Conservation (phyloP, 2,329 filamentous ascomycete genomes). For the Neopestalotiopsis rosae region DNA sequence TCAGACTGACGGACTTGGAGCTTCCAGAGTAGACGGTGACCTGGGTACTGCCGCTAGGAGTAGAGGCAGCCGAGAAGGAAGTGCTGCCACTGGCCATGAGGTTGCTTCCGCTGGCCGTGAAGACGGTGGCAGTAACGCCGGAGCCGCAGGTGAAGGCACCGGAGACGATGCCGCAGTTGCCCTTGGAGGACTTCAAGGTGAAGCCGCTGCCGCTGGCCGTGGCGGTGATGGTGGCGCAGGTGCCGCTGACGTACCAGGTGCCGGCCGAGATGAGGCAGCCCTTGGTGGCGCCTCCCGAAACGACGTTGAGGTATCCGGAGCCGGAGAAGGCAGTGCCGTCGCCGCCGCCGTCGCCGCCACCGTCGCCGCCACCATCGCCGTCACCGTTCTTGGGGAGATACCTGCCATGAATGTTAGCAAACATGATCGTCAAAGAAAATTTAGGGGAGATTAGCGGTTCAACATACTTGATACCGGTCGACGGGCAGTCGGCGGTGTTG, state of each 20-base stretch:
- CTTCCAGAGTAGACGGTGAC: conserved; percentile 12
- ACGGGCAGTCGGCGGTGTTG: conserved; percentile 17
- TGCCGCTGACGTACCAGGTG: conserved; percentile 70
- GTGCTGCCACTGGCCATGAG: conserved; percentile 12
- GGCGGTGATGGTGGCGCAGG: conserved; percentile 70
- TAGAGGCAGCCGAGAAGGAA: conserved; percentile 12
- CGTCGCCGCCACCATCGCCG: not conserved
- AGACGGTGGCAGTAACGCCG: conserved; percentile 36
- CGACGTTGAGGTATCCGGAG: conserved; percentile 64
- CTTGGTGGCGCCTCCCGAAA: conserved; percentile 49
- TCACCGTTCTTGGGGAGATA: conserved; percentile 30
- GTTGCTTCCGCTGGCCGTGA: conserved; percentile 16
- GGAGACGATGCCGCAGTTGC: conserved; percentile 59
- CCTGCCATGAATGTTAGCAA: not conserved
- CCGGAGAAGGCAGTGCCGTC: conserved; percentile 47
- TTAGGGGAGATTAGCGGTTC: not conserved
- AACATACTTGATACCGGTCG: conserved; percentile 23
- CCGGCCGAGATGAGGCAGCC: conserved; percentile 74
- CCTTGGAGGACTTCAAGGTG: conserved; percentile 63
- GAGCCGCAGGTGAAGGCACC: conserved; percentile 61
- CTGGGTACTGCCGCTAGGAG: conserved; percentile 6
- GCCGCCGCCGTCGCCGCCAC: conserved; percentile 1
- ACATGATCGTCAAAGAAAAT: not conserved
- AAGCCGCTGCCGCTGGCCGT: conserved; percentile 52
- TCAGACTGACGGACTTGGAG: conserved; percentile 8